Percentiles rank a stretch among this genome's conserved stretches.
These are phyloP conservation scores for Yarrowia galli DNA, from an alignment of 1,139 yeast genomes.

Conservation along the genomic window DNA sequence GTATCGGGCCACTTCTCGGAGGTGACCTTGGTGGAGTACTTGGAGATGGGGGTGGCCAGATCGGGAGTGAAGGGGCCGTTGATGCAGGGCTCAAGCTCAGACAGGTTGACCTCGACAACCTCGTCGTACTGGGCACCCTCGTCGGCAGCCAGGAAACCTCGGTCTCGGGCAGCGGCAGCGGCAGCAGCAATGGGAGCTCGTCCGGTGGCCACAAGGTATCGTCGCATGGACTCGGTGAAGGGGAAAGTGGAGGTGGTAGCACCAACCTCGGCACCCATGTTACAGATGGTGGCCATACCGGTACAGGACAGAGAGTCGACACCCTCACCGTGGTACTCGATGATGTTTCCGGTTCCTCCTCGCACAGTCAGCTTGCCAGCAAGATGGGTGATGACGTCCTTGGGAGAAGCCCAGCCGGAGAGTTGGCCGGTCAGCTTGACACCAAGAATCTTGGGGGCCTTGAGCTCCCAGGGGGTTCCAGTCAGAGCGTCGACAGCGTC, in stretches of 20 bases:
- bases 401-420: constrained; percentile 99
- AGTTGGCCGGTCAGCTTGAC: constrained; percentile 94
- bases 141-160: constrained; percentile 88
- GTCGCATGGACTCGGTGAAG: constrained; percentile 88
- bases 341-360: constrained; percentile 99
- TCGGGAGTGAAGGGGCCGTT: constrained; percentile 99
- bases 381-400: constrained; percentile 92
- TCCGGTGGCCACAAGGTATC: constrained; percentile 86
- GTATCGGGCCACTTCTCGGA: constrained; percentile 94
- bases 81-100: constrained; percentile 94
- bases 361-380: constrained; percentile 98
- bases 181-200: constrained; percentile 84
- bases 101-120: constrained; percentile 91
- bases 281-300: constrained; percentile 99
- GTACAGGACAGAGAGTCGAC: constrained; percentile 95
- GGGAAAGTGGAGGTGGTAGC: constrained; percentile 99
- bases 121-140: constrained; percentile 96
- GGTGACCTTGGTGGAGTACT: constrained; percentile 86
- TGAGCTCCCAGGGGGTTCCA: constrained; percentile 94
- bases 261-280: constrained; percentile 99
- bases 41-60: constrained; percentile 95
- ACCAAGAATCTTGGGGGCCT: constrained; percentile 98
- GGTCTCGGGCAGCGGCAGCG: constrained; percentile 62
- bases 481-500: constrained; percentile 99
- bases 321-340: constrained; percentile 98